phyloP scores from a whole-genome alignment of 2,329 filamentous ascomycete species.

The Fusarium penzigii region DNA sequence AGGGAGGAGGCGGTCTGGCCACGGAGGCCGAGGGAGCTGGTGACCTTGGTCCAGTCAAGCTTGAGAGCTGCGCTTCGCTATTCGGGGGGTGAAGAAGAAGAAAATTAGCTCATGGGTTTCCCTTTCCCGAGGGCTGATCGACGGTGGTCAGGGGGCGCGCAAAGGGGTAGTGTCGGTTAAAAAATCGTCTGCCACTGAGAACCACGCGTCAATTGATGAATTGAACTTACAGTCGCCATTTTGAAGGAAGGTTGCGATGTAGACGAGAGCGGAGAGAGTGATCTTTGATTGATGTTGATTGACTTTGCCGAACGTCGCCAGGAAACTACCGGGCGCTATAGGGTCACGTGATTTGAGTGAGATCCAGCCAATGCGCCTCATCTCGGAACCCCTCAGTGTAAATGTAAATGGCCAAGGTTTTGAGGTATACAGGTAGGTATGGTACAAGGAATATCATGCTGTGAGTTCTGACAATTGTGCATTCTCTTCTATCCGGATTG shows the following conservation, averaged over 20 bases:
- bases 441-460: too few relatives aligned
- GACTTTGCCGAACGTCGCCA: slow-evolving; percentile 47
- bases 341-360: slow-evolving; percentile 35
- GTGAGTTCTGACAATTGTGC: too few relatives aligned
- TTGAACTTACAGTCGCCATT: slow-evolving; percentile 69
- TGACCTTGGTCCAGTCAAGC: slow-evolving; percentile 98
- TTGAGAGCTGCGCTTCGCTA: slow-evolving; percentile 98
- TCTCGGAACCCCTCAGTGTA: slow-evolving; percentile 27
- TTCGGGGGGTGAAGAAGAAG: slow-evolving; percentile 30
- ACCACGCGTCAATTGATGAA: slow-evolving; percentile 30
- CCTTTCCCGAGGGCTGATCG: slow-evolving; percentile 17
- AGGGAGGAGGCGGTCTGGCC: slow-evolving; percentile 91
- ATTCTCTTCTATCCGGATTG: too few relatives aligned
- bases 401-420: background rate
- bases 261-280: slow-evolving; percentile 49
- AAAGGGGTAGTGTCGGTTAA: background rate
- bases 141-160: slow-evolving; percentile 9
- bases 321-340: slow-evolving; percentile 32
- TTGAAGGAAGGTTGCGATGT: slow-evolving; percentile 52
- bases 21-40: slow-evolving; percentile 90
- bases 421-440: background rate
- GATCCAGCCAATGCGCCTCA: slow-evolving; percentile 14
- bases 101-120: slow-evolving; percentile 56
- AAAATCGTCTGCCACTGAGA: slow-evolving; percentile 20
- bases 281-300: slow-evolving; percentile 47